Conservation (phyloP, 2,329 filamentous ascomycete genomes). For the Geoglossum cookeanum region DNA sequence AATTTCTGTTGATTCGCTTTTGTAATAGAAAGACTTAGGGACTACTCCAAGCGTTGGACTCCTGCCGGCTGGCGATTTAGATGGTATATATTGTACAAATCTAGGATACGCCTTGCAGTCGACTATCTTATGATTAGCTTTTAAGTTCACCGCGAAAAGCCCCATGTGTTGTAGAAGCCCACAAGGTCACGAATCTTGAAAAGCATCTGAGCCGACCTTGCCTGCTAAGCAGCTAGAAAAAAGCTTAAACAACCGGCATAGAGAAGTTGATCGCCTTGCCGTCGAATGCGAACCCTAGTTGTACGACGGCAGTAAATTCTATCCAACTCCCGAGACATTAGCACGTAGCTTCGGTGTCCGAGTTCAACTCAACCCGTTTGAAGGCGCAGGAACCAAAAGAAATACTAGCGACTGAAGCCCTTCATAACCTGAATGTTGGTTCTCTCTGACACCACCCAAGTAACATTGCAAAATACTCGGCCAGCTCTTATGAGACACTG, state of each 20-base stretch:
- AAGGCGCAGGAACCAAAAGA: neutral
- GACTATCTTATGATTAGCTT: neutral
- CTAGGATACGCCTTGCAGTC: neutral
- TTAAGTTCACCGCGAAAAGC: too few species aligned
- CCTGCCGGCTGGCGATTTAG: neutral
- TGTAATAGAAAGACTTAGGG: neutral
- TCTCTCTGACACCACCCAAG: conserved; percentile 72
- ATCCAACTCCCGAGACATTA: too few species aligned
- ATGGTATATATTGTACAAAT: neutral
- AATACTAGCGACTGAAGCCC: neutral
- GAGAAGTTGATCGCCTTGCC: too few species aligned
- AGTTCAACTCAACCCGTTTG: neutral
- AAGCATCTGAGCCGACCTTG: too few species aligned
- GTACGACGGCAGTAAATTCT: too few species aligned
- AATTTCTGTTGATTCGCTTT: conserved; percentile 7
- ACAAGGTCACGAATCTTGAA: too few species aligned
- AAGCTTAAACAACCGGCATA: too few species aligned
- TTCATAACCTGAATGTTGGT: conserved; percentile 19
- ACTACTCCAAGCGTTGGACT: neutral
- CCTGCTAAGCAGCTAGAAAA: too few species aligned
- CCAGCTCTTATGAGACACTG: conserved; percentile 54
- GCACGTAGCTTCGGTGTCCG: neutral
- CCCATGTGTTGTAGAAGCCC: too few species aligned
- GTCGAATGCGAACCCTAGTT: too few species aligned
- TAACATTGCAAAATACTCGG: conserved; percentile 45